phyloP scores from a whole-genome alignment of 2,329 filamentous ascomycete species.

The Xylaria digitata region DNA sequence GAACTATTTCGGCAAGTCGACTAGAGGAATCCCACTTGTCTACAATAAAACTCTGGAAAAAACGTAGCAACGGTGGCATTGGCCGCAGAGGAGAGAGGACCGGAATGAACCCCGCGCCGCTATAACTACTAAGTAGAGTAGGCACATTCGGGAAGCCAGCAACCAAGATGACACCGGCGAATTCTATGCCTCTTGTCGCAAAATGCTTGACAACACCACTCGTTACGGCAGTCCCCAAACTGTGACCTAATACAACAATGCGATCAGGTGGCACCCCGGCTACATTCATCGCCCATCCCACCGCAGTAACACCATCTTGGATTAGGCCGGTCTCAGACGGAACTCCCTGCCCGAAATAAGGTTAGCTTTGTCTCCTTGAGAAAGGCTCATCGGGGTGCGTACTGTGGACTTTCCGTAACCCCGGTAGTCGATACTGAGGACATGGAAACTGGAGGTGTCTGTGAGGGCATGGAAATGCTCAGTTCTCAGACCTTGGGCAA shows the following conservation, averaged over 20 bases:
- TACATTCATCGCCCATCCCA: conserved; percentile 76
- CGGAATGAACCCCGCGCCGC: conserved; percentile 80
- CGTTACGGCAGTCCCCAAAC: conserved; percentile 86
- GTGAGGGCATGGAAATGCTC: conserved; percentile 82
- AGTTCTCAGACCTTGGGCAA: conserved; percentile 82
- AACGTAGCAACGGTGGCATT: conserved; percentile 72
- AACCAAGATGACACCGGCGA: conserved; percentile 83
- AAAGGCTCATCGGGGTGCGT: neutral
- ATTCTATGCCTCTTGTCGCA: conserved; percentile 69
- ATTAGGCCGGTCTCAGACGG: conserved; percentile 86
- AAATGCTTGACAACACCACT: conserved; percentile 79
- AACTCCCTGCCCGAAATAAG: conserved; percentile 58
- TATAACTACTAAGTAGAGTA: conserved; percentile 79
- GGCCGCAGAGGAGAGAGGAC: conserved; percentile 78
- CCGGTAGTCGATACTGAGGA: conserved; percentile 91
- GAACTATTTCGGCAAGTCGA: conserved; percentile 70
- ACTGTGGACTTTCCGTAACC: conserved; percentile 82
- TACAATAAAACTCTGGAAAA: conserved; percentile 72
- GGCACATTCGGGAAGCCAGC: conserved; percentile 82
- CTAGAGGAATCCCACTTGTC: conserved; percentile 83
- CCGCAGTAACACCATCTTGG: conserved; percentile 77
- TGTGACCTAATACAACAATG: conserved; percentile 87
- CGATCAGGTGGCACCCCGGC: conserved; percentile 74
- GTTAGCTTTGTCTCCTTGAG: conserved; percentile 11
- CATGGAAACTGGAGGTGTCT: conserved; percentile 78